Conservation (phyloP, 768 basidiomycete genomes). For the Hydnum rufescens region DNA sequence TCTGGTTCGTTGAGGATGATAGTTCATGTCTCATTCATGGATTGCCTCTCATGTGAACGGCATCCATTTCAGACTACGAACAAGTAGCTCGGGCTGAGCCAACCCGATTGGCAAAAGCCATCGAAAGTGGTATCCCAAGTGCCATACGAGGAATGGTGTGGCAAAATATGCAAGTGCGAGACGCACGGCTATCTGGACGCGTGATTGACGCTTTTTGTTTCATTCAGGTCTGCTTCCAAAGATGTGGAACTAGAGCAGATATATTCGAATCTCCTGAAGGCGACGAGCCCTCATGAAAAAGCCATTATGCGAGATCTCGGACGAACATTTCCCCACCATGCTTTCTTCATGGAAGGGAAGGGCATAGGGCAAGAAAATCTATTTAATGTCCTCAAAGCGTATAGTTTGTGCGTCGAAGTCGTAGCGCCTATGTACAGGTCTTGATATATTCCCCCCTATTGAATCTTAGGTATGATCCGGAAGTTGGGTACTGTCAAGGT, state of each 20-base stretch:
- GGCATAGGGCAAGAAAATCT: slow-evolving; percentile 94
- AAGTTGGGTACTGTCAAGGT: slow-evolving; percentile 97
- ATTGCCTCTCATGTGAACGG: slow-evolving; percentile 7
- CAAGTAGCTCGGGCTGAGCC: slow-evolving; percentile 61
- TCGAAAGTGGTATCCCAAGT: slow-evolving; percentile 78
- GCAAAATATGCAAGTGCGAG: slow-evolving; percentile 62
- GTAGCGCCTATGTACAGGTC: background rate
- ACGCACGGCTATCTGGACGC: background rate
- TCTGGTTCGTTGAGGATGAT: slow-evolving; percentile 33
- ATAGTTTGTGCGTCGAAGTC: slow-evolving; percentile 49
- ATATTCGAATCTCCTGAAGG: slow-evolving; percentile 67
- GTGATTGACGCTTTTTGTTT: background rate
- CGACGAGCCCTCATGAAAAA: slow-evolving; percentile 78
- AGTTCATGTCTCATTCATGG: background rate
- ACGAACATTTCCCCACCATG: slow-evolving; percentile 93
- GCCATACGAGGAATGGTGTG: slow-evolving; percentile 87
- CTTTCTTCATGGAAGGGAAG: slow-evolving; percentile 84
- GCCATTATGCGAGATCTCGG: slow-evolving; percentile 84
- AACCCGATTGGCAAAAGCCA: slow-evolving; percentile 66
- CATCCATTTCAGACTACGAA: slow-evolving; percentile 66
- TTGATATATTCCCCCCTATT: slow-evolving; percentile 13
- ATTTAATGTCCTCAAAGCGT: slow-evolving; percentile 95
- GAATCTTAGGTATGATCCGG: slow-evolving; percentile 48
- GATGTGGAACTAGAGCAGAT: slow-evolving; percentile 64
- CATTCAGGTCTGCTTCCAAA: slow-evolving; percentile 74